Base-by-base conservation (phyloP, 192 early-diverging fungal species). In the Entomortierella chlamydospora region DNA sequence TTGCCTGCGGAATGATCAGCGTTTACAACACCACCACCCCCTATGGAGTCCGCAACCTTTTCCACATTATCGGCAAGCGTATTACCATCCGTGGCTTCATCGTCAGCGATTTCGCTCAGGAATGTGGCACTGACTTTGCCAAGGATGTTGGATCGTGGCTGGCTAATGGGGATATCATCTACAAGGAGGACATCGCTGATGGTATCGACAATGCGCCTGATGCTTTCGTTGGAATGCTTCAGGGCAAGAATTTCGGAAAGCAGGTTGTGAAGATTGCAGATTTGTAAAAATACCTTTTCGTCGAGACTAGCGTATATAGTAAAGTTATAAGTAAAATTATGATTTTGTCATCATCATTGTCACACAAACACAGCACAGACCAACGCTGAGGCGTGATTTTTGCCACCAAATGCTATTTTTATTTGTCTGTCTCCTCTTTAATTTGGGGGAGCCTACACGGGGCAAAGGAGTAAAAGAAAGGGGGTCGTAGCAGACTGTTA, bases 211-310 rank as follows among this genome's bases (percentile, higher is more conserved):
- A 50, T 31, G 71, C 78, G 0, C 86, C 85, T 22, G 68, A 86
- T 20, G 92, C 90, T 33, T 84, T 93, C 26, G 62, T 89, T 34
- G 87, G 86, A 51, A 68, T 94, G 64, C 82, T 92, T 41, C 64
- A 83, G 3, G 93, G 91, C 61, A 88, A 82, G 28, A 92, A 92
- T 81, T 91, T 91, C 84, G 92, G 92, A 57, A 93, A 91, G 82
- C 64, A 82, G 28, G 81, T 88, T 41, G 86, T 91, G 54, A 85
- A 88, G 79, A 68, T 86, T 72, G 81, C 74, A 70, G 71, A 79
- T 37, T 41, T 85, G 54, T 88, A 84, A 81, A 47, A 17, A 12
- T 20, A 47, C 4, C 45, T 20, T 20, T 2, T 13, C 6, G 39
- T 41, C 39, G 6, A 41, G 7, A 9, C 13, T 41, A 6, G 7